phyloP scores from a whole-genome alignment of 1,284 basidiomycete species.

The Ganoderma boninense region DNA sequence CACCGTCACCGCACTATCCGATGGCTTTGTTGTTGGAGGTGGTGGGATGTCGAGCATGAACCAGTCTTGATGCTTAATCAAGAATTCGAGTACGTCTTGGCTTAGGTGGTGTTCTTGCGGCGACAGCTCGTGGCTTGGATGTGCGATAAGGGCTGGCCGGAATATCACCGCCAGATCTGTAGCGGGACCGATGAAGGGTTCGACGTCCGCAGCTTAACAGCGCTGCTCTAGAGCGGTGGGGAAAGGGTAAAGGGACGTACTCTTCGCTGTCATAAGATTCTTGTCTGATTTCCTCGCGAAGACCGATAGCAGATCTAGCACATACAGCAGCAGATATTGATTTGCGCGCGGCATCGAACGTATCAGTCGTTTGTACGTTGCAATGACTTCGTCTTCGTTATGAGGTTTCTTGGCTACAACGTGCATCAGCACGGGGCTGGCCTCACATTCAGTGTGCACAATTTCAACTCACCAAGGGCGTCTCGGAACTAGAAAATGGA shows the following conservation, averaged over 20 bases:
- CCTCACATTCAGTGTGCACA: conserved; percentile 1
- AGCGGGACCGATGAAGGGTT: background rate
- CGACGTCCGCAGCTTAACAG: background rate
- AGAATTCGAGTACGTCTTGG: conserved; percentile 92
- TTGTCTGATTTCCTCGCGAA: conserved; percentile 92
- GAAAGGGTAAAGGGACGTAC: conserved; percentile 55
- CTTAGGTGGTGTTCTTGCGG: conserved; percentile 87
- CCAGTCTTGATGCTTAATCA: conserved; percentile 90
- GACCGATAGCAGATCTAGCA: conserved; percentile 94
- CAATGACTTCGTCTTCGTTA: conserved; percentile 74
- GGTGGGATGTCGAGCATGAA: conserved; percentile 86
- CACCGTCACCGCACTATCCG: conserved; percentile 37
- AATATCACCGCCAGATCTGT: conserved; percentile 94
- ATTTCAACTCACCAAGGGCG: conserved; percentile 66
- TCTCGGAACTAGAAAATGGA: conserved; percentile 76
- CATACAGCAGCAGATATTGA: conserved; percentile 95
- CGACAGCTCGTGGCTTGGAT: conserved; percentile 84
- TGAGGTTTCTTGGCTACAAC: conserved; percentile 66
- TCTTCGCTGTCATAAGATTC: conserved; percentile 96
- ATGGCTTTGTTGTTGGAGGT: conserved; percentile 53
- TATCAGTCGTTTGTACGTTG: conserved; percentile 87
- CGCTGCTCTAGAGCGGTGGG: background rate
- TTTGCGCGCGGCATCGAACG: conserved; percentile 87
- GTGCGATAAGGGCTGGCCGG: conserved; percentile 91
- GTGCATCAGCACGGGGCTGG: conserved; percentile 16